Percentiles rank a stretch among this genome's conserved stretches.
phyloP scores from a whole-genome alignment of 139 green algal genomes.

The Volvox reticuliferus region DNA sequence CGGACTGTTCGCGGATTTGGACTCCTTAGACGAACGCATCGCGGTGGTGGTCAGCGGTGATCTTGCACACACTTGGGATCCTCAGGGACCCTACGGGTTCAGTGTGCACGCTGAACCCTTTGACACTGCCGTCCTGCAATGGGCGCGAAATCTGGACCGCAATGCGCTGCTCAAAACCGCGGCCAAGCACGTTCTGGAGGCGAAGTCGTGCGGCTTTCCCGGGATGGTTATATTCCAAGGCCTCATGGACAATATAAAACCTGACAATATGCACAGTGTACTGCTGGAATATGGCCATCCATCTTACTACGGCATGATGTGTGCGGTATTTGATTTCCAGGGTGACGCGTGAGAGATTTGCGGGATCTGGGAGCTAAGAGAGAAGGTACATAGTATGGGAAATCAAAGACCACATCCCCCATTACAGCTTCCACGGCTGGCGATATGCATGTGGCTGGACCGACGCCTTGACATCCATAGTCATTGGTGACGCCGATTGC shows the following conservation, averaged over 20 bases:
- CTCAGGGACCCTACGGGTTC: conserved; percentile 29
- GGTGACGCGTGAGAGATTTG: conserved; percentile 4
- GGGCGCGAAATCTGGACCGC: conserved; percentile 28
- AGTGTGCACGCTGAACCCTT: conserved; percentile 3
- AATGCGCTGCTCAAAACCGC: conserved; percentile 17
- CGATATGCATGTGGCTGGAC: too few species aligned
- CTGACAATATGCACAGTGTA: conserved; percentile 41
- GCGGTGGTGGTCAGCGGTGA: conserved; percentile 37
- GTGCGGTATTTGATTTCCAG: conserved; percentile 32
- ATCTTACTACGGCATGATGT: conserved; percentile 45
- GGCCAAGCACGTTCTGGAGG: neutral
- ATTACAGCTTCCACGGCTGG: too few species aligned
- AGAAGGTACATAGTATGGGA: neutral
- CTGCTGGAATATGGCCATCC: conserved; percentile 24
- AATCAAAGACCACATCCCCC: too few species aligned
- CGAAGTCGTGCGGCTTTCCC: conserved; percentile 34
- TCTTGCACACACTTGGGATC: conserved; percentile 38
- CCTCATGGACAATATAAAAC: conserved; percentile 22
- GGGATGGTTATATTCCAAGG: conserved; percentile 34
- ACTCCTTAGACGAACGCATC: conserved; percentile 23
- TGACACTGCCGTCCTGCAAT: neutral
- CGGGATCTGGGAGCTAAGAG: neutral
- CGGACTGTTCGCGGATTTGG: neutral
- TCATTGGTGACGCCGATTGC: too few species aligned
- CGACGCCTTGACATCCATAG: too few species aligned